A percentile compares a stretch with the other conserved stretches of the same genome.
Evolutionary conservation across 208 protist genomes (phyloP).

Genomic region (Leishmania mexicana): DNA sequence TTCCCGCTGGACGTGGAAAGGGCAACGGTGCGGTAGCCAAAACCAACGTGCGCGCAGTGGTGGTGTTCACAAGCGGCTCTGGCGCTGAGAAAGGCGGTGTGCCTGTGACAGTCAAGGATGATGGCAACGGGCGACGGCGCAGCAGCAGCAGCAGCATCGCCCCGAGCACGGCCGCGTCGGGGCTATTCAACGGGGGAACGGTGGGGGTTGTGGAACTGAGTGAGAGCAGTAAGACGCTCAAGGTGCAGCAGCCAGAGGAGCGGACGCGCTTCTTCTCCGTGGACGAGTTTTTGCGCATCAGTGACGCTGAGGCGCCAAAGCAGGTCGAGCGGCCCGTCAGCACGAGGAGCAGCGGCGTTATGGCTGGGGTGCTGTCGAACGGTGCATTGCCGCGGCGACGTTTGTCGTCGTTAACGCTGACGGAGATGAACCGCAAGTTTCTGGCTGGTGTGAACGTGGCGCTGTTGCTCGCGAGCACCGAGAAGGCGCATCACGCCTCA

Average conservation of each 20-base stretch:
- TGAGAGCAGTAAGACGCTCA: slow-evolving; percentile 29
- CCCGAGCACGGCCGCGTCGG: background rate
- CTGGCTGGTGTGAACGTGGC: slow-evolving; percentile 61
- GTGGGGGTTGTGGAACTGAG: slow-evolving; percentile 14
- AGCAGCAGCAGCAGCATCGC: background rate
- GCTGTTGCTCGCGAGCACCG: slow-evolving; percentile 51
- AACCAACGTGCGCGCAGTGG: slow-evolving; percentile 21
- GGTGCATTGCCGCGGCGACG: slow-evolving; percentile 1
- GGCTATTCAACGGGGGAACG: slow-evolving; percentile 7
- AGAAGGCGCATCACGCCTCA: slow-evolving; percentile 30
- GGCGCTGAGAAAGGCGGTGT: background rate
- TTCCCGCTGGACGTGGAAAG: background rate
- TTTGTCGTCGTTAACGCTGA: slow-evolving; percentile 49
- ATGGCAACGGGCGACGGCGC: background rate
- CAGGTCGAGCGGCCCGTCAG: background rate
- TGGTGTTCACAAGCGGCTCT: slow-evolving; percentile 16
- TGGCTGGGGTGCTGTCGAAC: background rate
- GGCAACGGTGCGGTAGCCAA: background rate
- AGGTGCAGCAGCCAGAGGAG: slow-evolving; percentile 43
- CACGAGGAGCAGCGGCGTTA: background rate
- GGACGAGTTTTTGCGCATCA: slow-evolving; percentile 60
- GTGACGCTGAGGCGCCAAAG: slow-evolving; percentile 5
- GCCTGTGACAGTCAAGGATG: background rate
- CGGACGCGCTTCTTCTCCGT: slow-evolving; percentile 58
- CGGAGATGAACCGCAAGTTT: slow-evolving; percentile 54